Conservation (phyloP, 140 eudicot species). For the Flaveria floridana region DNA sequence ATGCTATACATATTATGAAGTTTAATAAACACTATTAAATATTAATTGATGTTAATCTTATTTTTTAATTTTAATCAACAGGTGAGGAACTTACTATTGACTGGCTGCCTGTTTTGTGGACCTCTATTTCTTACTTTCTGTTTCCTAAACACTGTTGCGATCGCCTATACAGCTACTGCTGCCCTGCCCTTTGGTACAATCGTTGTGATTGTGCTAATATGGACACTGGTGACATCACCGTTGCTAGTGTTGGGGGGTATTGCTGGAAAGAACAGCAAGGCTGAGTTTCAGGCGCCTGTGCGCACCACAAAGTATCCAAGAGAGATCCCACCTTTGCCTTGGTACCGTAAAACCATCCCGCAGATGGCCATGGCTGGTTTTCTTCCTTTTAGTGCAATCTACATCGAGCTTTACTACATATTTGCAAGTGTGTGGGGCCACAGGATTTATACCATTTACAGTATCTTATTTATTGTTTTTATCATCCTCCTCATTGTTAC, state of each 20-base stretch:
- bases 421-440: constrained; percentile 91
- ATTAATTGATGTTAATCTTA: neutral
- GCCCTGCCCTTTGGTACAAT: constrained; percentile 50
- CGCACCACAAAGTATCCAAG: constrained; percentile 79
- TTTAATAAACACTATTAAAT: no score
- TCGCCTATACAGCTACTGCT: constrained; percentile 46
- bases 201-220: constrained; percentile 44
- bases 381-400: constrained; percentile 74
- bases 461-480: constrained; percentile 66
- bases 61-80: constrained; percentile 13
- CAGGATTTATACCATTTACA: constrained; percentile 44
- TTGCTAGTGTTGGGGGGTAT: constrained; percentile 56
- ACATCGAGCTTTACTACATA: constrained; percentile 75
- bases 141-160: constrained; percentile 47
- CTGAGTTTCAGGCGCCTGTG: constrained; percentile 76
- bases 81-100: constrained; percentile 46
- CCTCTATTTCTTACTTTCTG: constrained; percentile 51
- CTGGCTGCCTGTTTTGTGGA: constrained; percentile 45
- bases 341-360: constrained; percentile 72
- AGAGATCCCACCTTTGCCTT: constrained; percentile 76
- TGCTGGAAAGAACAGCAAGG: constrained; percentile 77
- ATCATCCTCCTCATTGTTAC: constrained; percentile 76
- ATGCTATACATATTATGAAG: no score
- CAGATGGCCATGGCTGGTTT: constrained; percentile 98
- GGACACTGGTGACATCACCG: constrained; percentile 49